Evolutionary conservation across 2,329 filamentous ascomycete genomes (phyloP).

Genomic region (Colletotrichum filicis): DNA sequence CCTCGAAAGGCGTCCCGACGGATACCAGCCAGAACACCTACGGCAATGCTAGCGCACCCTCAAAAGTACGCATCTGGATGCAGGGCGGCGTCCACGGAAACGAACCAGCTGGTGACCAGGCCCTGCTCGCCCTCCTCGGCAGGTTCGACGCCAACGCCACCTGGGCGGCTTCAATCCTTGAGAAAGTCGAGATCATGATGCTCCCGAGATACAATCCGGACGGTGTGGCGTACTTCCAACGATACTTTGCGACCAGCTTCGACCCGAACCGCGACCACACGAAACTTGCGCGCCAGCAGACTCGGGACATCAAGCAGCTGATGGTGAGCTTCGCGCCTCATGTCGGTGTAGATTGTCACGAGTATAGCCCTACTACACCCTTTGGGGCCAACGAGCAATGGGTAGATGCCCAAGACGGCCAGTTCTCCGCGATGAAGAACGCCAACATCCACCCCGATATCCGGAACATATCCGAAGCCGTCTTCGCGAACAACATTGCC

Average conservation of each 20-base stretch:
- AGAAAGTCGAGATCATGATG: constrained; percentile 43
- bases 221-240: constrained; percentile 48
- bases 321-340: constrained; percentile 43
- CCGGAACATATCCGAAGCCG: constrained; percentile 41
- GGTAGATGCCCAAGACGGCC: constrained; percentile 41
- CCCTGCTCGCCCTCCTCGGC: constrained; percentile 43
- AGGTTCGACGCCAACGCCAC: constrained; percentile 42
- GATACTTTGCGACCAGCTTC: constrained; percentile 41
- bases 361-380: constrained; percentile 39
- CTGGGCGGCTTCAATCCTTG: constrained; percentile 43
- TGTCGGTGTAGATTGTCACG: constrained; percentile 46
- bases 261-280: constrained; percentile 48
- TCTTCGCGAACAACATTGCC: constrained; percentile 43
- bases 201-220: constrained; percentile 47
- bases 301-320: constrained; percentile 43
- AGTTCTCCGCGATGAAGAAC: constrained; percentile 48
- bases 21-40: background rate
- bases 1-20: background rate
- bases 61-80: constrained; percentile 45
- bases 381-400: constrained; percentile 39
- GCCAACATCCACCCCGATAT: constrained; percentile 45
- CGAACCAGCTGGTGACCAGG: constrained; percentile 46
- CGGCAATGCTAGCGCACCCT: constrained; percentile 27
- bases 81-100: constrained; percentile 48
- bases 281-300: constrained; percentile 46